phyloP scores from a whole-genome alignment of 176 grass and related monocot genomes.

The Zoysia pacifica region DNA sequence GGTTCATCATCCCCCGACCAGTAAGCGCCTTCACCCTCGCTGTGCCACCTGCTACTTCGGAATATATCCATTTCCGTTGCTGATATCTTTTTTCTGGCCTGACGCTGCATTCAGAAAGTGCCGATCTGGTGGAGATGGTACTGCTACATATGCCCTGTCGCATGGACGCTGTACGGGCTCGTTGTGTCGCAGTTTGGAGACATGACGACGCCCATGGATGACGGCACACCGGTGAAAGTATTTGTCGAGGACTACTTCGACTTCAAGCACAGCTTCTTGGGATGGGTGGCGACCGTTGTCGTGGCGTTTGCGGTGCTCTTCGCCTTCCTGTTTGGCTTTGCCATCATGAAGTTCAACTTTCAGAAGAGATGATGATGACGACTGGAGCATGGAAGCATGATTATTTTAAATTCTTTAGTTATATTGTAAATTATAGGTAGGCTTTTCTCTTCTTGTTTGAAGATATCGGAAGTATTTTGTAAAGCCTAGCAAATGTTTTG shows the following conservation, averaged over 20 bases:
- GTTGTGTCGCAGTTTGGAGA: constrained; percentile 81
- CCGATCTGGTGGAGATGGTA: constrained; percentile 95
- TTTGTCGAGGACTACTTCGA: constrained; percentile 67
- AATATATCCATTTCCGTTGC: neutral
- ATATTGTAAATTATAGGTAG: neutral
- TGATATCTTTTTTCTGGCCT: constrained; percentile 35
- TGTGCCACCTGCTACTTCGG: neutral
- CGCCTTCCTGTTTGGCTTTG: constrained; percentile 65
- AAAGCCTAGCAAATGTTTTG: neutral
- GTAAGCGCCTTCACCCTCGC: constrained; percentile 40
- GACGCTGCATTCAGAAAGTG: constrained; percentile 54
- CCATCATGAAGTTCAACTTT: constrained; percentile 87
- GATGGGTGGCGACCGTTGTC: constrained; percentile 59
- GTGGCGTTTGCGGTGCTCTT: constrained; percentile 57
- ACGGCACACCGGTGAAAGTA: constrained; percentile 24
- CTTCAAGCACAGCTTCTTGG: constrained; percentile 70
- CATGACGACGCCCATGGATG: constrained; percentile 32
- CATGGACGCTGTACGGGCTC: constrained; percentile 83
- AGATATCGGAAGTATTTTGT: neutral
- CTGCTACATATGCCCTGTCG: constrained; percentile 64
- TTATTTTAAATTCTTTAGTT: neutral
- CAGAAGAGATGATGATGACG: constrained; percentile 73
- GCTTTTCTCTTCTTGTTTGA: neutral
- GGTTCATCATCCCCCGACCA: constrained; percentile 61
- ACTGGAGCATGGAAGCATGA: neutral